These are phyloP conservation scores for Yamadazyma buinensis DNA, from an alignment of 1,139 yeast genomes.

Conservation along the genomic window DNA sequence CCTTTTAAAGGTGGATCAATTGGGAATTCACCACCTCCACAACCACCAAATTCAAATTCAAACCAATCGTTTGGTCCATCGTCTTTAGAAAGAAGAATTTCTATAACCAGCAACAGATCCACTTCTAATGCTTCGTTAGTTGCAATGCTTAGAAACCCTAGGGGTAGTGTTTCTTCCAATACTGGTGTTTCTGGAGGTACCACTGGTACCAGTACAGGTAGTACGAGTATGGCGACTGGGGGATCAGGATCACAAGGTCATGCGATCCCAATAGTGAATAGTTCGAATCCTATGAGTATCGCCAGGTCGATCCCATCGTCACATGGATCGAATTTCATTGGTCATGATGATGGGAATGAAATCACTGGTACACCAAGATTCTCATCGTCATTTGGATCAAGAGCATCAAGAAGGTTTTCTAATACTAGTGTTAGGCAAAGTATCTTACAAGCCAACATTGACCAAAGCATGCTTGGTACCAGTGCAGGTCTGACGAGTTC, in stretches of 20 bases:
- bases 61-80: slow-evolving; percentile 22
- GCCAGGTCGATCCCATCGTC: slow-evolving; percentile 43
- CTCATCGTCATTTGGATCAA: slow-evolving; percentile 55
- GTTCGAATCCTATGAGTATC: slow-evolving; percentile 16
- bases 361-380: slow-evolving; percentile 40
- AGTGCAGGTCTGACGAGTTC: slow-evolving; percentile 38
- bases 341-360: slow-evolving; percentile 20
- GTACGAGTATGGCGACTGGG: slow-evolving; percentile 7
- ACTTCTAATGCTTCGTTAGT: slow-evolving; percentile 56
- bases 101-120: slow-evolving; percentile 45
- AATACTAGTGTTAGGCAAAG: slow-evolving; percentile 34
- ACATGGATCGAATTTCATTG: slow-evolving; percentile 28
- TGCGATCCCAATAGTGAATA: slow-evolving; percentile 23
- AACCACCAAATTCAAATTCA: slow-evolving; percentile 24
- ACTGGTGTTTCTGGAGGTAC: slow-evolving; percentile 20
- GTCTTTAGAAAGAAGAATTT: slow-evolving; percentile 39
- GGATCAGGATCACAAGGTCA: not conserved
- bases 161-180: slow-evolving; percentile 31
- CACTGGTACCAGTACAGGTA: slow-evolving; percentile 3
- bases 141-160: slow-evolving; percentile 48
- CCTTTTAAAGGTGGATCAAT: slow-evolving; percentile 64
- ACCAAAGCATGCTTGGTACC: slow-evolving; percentile 27
- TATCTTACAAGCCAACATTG: slow-evolving; percentile 21
- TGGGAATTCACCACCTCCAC: slow-evolving; percentile 49
- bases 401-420: slow-evolving; percentile 43